Base-by-base conservation (phyloP, 2,329 filamentous ascomycete genomes). In the Phyllosticta citribraziliensis region DNA sequence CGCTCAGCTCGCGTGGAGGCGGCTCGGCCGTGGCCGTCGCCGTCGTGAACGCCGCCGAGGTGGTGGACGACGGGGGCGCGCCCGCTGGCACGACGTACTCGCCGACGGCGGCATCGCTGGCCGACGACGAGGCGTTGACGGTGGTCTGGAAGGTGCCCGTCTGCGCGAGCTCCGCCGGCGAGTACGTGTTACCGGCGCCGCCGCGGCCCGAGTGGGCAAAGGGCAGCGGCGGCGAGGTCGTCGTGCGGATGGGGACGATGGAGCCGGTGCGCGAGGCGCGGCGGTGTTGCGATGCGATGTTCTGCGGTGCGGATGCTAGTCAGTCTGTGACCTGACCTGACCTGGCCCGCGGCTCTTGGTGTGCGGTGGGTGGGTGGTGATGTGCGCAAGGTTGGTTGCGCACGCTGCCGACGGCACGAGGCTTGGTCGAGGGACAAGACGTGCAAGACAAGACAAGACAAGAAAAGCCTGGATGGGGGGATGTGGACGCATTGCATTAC, bases 111-210 rank as follows among this genome's bases (percentile, higher is more conserved):
- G 1, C 27, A 10, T 30, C 9, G 52, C 17, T 58, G 52, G n/a
- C 9, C 6, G 24, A 5, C 9, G 51, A 6, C 33, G 33, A 22
- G 22, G 22, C 22, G 22, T 22, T 22, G 22, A 22, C 33, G 27
- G 24, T 54, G 25, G 24, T 35, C 8, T 66, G 66, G 65, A 78
- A 79, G 5, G 68, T 70, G 57, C 77, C 77, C 8, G 69, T 72
- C 59, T 73, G 64, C 11, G 67, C 66, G 24, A 79, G 69, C 30
- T 74, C 68, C 33, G 70, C 67, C 27, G 77, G 77, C 51, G 73
- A 72, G 66, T 77, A 79, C 70, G 71, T 78, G 67, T 80, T 79
- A 2, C 77, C 78, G 4, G 74, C 73, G 50, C 78, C 78, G 51
- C 77, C 77, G 51, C 77, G 71, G 40, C 77, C 77, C 57, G 69